Percentiles rank a stretch among this genome's conserved stretches.
Conservation (phyloP, 2,329 filamentous ascomycete genomes). For the Calycina herbarum region DNA sequence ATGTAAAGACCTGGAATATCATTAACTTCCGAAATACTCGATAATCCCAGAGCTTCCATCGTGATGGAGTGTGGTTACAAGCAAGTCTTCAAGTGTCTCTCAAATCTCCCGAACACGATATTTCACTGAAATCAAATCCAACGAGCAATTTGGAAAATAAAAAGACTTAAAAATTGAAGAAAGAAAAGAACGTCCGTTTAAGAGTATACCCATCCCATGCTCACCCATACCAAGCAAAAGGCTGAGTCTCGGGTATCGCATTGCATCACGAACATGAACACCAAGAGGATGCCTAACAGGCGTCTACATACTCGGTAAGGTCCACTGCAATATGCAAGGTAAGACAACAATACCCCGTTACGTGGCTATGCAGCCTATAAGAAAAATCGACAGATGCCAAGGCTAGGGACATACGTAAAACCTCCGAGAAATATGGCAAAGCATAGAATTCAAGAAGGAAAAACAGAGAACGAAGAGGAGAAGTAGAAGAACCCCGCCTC, state of each 20-base stretch:
- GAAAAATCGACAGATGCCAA: not conserved
- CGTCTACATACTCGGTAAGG: no score
- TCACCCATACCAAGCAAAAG: not conserved
- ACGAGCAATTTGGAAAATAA: not conserved
- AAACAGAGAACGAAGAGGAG: not conserved
- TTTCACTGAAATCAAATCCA: no score
- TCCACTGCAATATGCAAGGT: not conserved
- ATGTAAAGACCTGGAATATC: not conserved
- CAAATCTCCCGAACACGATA: not conserved
- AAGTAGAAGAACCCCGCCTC: not conserved
- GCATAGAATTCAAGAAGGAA: not conserved
- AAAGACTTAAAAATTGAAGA: not conserved
- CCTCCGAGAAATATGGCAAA: not conserved
- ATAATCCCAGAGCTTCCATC: not conserved
- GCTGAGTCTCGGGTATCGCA: not conserved
- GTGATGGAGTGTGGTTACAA: not conserved
- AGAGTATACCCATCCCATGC: not conserved
- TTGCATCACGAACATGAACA: not conserved
- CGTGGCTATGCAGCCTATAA: slow-evolving; percentile 3
- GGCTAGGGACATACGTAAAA: not conserved
- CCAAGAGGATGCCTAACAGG: not conserved
- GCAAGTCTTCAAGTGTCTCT: not conserved
- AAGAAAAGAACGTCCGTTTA: not conserved
- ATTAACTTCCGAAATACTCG: not conserved
- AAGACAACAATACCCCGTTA: not conserved